Evolutionary conservation across 2,329 filamentous ascomycete genomes (phyloP), one percentile per base, ranked within the genome.

Genomic region (Pleoardoris graminearum): DNA sequence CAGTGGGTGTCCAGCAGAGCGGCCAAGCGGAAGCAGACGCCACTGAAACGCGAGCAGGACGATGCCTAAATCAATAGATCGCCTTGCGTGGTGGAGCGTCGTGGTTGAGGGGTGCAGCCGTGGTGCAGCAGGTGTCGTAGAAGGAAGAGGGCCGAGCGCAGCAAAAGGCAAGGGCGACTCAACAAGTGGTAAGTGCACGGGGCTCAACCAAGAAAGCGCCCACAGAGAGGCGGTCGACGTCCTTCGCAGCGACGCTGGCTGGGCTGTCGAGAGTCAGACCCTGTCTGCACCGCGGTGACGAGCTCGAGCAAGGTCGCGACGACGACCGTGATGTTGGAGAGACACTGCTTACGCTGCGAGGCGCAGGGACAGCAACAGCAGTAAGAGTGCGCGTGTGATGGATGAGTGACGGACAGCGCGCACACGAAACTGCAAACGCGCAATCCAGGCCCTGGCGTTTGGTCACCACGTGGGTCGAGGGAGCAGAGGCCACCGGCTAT

Each of bases 1-100:
- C 45, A 58, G 54, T 29, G 46, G 37, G 42, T 30, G 58, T 59
- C 48, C 44, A 23, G 35, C 53, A 45, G 38, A 49, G 49, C 43
- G 51, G 46, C 49, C 50, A 32, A 55, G 46, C 46, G 32, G 23
- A 16, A 43, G 52, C 51, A 49, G 37, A 21, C 35, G 52, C 25
- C 50, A 55, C 51, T 57, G 55, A 61, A 65, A 62, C 55, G 57
- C 60, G 62, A 59, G 56, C 57, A 58, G 62, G 69, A 68, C 69
- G 69, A 71, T 53, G 62, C 58, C 69, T 72, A 73, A 73, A 62
- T 72, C 58, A 73, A 73, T 72, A 73, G 69, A 68, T 72, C 69
- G 70, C 65, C 59, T 61, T 66, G 58, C 59, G 57, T 51, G 43
- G 52, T 51, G 49, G 58, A 51, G 43, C n/a, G n/a, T n/a, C n/a